A percentile compares a stretch with the other conserved stretches of the same genome.
Conservation (phyloP, 2,329 filamentous ascomycete species). For the Akanthomyces dipterigenus region DNA sequence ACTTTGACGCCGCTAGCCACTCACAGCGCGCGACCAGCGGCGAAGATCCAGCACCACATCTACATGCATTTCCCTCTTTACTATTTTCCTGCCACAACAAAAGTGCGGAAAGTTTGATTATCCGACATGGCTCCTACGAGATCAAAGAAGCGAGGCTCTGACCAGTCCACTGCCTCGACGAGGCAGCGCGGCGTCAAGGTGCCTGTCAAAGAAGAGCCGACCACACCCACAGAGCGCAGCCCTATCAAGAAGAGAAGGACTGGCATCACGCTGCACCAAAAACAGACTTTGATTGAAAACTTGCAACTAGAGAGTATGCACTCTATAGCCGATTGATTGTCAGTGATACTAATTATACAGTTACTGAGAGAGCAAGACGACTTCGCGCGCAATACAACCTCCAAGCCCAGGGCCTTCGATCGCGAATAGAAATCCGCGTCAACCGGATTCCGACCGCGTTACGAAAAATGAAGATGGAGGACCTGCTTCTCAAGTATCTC, state of each 20-base stretch:
- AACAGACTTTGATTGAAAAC: slow-evolving; percentile 83
- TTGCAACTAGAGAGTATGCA: slow-evolving; percentile 76
- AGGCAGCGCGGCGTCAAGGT: slow-evolving; percentile 16
- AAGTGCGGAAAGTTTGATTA: not conserved
- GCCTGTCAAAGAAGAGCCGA: slow-evolving; percentile 23
- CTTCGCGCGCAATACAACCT: slow-evolving; percentile 83
- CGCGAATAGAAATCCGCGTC: slow-evolving; percentile 85
- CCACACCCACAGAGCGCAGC: slow-evolving; percentile 41
- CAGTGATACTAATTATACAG: slow-evolving; percentile 37
- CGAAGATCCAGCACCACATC: not conserved
- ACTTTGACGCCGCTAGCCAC: slow-evolving; percentile 11
- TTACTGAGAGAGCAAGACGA: slow-evolving; percentile 81
- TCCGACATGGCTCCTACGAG: slow-evolving; percentile 8
- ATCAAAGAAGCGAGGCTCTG: slow-evolving; percentile 12
- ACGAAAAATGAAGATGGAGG: slow-evolving; percentile 74
- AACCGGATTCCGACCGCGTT: slow-evolving; percentile 81
- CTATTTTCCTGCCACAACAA: not conserved
- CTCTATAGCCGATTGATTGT: not conserved
- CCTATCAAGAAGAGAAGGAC: slow-evolving; percentile 56
- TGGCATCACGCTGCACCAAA: slow-evolving; percentile 63
- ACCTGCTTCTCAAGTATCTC: slow-evolving; percentile 55
- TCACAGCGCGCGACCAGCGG: slow-evolving; percentile 10
- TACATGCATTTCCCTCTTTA: not conserved
- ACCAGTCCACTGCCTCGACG: slow-evolving; percentile 7
- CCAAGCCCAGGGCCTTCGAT: slow-evolving; percentile 76